These are phyloP conservation scores for Thalassiosira profunda DNA, from an alignment of 108 stramenopile species.

Conservation along the genomic window DNA sequence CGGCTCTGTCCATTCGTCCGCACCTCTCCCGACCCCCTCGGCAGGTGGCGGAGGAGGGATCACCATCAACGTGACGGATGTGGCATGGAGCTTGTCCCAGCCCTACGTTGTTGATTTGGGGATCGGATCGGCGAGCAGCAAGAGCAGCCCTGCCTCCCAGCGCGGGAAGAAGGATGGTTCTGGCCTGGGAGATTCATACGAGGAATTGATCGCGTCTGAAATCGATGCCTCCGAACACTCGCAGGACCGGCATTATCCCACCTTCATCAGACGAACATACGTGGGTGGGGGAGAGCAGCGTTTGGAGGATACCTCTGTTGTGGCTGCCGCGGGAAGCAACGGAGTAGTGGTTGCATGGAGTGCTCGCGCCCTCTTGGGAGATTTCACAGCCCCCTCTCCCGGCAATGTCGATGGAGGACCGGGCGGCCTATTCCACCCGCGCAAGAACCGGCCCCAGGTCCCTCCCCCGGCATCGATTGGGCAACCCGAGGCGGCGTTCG, in stretches of 20 bases:
- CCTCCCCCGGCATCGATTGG: conserved; percentile 52
- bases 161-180: not conserved
- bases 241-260: conserved; percentile 35
- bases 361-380: conserved; percentile 36
- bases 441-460: conserved; percentile 3
- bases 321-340: conserved; percentile 87
- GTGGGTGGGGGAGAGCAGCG: not conserved
- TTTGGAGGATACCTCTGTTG: conserved; percentile 53
- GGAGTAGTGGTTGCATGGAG: conserved; percentile 83
- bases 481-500: conserved; percentile 78
- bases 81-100: conserved; percentile 84
- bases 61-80: conserved; percentile 72
- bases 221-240: conserved; percentile 12
- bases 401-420: conserved; percentile 13
- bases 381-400: conserved; percentile 9
- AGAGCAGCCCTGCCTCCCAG: conserved; percentile 1
- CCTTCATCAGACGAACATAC: conserved; percentile 32
- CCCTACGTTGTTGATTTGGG: conserved; percentile 24
- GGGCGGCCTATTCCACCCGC: too few species aligned
- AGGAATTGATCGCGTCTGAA: conserved; percentile 4
- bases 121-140: conserved; percentile 3
- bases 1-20: not conserved
- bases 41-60: conserved; percentile 45
- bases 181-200: conserved; percentile 5
- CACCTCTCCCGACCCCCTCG: conserved; percentile 26